Base-by-base conservation (phyloP, 169 alveolate genomes). In the Cryptosporidium viatorum region DNA sequence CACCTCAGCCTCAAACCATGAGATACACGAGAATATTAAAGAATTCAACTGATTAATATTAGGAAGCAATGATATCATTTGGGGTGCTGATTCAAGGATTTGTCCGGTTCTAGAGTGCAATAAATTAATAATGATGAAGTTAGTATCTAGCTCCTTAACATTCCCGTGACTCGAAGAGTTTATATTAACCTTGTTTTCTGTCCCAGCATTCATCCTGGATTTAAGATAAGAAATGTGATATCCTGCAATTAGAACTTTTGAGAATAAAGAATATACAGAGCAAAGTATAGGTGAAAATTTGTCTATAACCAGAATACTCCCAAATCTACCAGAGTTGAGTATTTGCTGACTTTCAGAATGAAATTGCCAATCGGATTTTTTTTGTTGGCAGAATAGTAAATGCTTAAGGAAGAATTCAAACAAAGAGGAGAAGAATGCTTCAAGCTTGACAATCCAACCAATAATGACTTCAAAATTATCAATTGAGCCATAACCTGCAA, bases 401-500 rank as follows among this genome's bases (percentile, higher is more conserved):
- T 80, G 50, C 26, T 80, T 80, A 43, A 80, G 51, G 55, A 65
- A 62, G 39, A 62, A 62, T 9, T 80, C 89, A 18, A 80, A 62
- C 50, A 80, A 62, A 2, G 89, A 59, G 26, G 45, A 59, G 26
- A 80, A 80, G 45, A 80, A 80, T 16, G 58, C 39, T 48, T 80
- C 80, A 9, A 80, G 48, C 10, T 80, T 80, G 29, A 14, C 31
- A 14, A 80, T 80, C 89, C 89, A 80, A 16, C 55, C 33, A 45
- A 39, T 5, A 60, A 80, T 80, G 5, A 65, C 48, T 62, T 62
- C 80, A 62, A 80, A 80, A 35, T 59, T 65, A 41, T 80, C 89
- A 16, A 62, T 80, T 31, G 89, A 80, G 10, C 89, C 89, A 80
- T 80, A 80, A 6, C 89, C 89, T 18, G 80, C 89, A 43, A 80